These are phyloP conservation scores for Hericium erinaceus DNA, from an alignment of 768 basidiomycete species.

Conservation along the genomic window DNA sequence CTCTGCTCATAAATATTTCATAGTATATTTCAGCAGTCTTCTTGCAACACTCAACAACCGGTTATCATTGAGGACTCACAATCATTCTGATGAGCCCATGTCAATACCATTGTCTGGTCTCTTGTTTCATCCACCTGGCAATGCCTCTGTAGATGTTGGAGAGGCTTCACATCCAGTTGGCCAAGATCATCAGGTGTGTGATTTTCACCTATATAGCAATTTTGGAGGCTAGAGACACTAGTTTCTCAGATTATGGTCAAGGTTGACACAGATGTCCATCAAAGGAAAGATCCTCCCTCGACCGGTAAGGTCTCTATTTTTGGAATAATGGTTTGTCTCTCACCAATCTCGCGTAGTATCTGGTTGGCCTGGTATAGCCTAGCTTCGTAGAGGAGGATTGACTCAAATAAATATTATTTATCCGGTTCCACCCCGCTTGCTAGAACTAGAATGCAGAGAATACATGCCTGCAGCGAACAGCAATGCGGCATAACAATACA, in stretches of 20 bases:
- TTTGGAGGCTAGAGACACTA: background rate
- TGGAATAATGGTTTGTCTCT: background rate
- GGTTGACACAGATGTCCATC: background rate
- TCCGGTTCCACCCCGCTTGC: background rate
- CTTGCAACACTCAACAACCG: background rate
- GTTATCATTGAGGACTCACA: background rate
- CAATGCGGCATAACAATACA: background rate
- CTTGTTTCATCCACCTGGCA: background rate
- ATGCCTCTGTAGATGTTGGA: background rate
- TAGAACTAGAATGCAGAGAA: background rate
- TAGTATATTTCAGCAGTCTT: background rate
- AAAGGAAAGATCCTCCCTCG: background rate
- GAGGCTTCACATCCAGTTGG: too few relatives aligned
- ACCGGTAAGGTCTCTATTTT: background rate
- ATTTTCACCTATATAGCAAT: background rate
- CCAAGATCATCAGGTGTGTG: background rate
- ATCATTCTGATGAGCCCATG: background rate
- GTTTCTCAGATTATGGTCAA: background rate
- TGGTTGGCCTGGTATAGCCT: background rate
- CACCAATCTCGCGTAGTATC: background rate
- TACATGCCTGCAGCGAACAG: background rate
- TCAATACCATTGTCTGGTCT: background rate
- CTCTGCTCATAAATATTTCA: background rate
- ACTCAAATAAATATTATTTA: background rate
- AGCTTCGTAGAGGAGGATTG: background rate